These are phyloP conservation scores for Phlegmacium glaucopus DNA, from an alignment of 768 basidiomycete species.

Conservation along the genomic window DNA sequence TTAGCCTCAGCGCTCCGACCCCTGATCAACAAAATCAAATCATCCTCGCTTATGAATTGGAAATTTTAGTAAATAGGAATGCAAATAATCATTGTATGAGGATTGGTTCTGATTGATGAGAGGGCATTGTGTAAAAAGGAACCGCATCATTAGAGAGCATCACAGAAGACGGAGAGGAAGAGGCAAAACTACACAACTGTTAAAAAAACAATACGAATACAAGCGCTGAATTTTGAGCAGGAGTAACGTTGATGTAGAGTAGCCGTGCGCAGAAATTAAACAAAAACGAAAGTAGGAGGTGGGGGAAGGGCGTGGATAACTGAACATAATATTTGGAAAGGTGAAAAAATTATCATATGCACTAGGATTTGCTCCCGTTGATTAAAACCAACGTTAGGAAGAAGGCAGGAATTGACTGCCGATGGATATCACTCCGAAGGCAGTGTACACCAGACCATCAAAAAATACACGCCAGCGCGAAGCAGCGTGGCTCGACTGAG, in stretches of 20 bases:
- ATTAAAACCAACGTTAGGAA: too few relatives aligned
- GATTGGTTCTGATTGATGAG: neutral
- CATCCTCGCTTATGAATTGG: too few relatives aligned
- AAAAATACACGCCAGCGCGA: neutral
- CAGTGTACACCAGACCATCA: conserved; percentile 6
- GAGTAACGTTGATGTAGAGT: conserved; percentile 8
- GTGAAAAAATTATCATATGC: neutral
- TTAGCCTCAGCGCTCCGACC: too few relatives aligned
- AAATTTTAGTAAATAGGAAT: too few relatives aligned
- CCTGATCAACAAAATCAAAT: too few relatives aligned
- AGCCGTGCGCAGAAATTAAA: too few relatives aligned
- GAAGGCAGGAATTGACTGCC: too few relatives aligned
- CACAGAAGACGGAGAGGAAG: conserved; percentile 19
- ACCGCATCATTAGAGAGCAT: conserved; percentile 36
- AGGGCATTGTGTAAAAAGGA: neutral
- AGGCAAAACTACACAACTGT: conserved; percentile 24
- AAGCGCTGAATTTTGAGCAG: conserved; percentile 27
- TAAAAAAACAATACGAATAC: conserved; percentile 36
- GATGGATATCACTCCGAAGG: conserved; percentile 1
- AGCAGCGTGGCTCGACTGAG: neutral
- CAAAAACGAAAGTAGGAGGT: neutral
- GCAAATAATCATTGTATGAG: too few relatives aligned
- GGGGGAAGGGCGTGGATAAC: neutral
- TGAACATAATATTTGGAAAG: too few relatives aligned
- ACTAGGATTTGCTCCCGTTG: too few relatives aligned